These are phyloP conservation scores for Saccharomycopsis vini DNA, from an alignment of 805 yeast species.

Conservation along the genomic window DNA sequence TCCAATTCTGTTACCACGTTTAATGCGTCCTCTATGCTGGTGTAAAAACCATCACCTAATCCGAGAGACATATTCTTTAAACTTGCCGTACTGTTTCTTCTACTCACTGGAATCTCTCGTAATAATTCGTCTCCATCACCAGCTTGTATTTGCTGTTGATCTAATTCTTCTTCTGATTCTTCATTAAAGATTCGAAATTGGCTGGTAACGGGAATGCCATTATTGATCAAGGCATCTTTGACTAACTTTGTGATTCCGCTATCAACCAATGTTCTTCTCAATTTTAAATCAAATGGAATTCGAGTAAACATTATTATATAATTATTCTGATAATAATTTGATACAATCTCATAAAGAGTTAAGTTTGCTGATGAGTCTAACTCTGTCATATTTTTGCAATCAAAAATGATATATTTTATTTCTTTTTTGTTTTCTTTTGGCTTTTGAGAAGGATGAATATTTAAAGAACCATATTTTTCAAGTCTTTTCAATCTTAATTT, in stretches of 20 bases:
- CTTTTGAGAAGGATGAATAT: constrained; percentile 55
- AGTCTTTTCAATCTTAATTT: constrained; percentile 57
- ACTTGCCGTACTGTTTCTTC: not conserved
- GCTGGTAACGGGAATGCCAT: too few species aligned
- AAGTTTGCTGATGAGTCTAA: constrained; percentile 78
- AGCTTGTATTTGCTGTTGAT: not conserved
- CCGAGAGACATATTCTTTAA: constrained; percentile 1
- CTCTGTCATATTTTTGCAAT: constrained; percentile 72
- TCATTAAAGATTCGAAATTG: too few species aligned
- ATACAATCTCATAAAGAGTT: constrained; percentile 51
- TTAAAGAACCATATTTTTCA: constrained; percentile 68
- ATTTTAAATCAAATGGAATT: constrained; percentile 23
- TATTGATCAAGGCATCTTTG: constrained; percentile 9
- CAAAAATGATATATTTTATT: constrained; percentile 55
- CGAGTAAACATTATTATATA: constrained; percentile 28
- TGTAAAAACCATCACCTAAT: constrained; percentile 18
- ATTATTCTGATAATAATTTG: constrained; percentile 33
- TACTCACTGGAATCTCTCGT: not conserved
- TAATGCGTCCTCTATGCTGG: constrained; percentile 19
- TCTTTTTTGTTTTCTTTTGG: constrained; percentile 42
- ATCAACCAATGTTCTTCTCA: constrained; percentile 23
- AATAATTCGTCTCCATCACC: too few species aligned
- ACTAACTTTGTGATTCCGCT: constrained; percentile 25
- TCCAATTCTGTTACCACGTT: constrained; percentile 15
- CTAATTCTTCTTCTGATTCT: not conserved